Base-by-base conservation (phyloP, 495 filamentous ascomycete genomes). In the Lineolata rhizophorae region DNA sequence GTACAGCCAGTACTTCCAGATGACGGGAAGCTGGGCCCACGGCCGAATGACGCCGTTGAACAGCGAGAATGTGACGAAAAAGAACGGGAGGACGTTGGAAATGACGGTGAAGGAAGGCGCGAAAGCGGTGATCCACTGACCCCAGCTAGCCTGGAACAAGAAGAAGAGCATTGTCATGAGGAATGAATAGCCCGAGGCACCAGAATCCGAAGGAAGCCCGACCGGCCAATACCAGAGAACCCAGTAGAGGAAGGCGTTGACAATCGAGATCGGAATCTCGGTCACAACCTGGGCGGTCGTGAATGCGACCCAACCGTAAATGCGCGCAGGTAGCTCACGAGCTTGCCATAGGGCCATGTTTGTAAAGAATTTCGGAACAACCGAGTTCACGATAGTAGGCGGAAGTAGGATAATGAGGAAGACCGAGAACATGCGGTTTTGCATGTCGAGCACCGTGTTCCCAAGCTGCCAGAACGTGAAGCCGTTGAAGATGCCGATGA, bases 391-490 rank as follows among this genome's bases (percentile, higher is more conserved):
- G 40, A 61, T 50, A 1, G 72, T 73, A 1, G 77, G 69, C 0
- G 77, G 72, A 38, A 87, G 65, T 22, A 77, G 61, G 32, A 84
- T 54, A 43, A 87, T 72, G 21, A 80, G 37, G 60, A 84, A 87
- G 33, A 50, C 46, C 0, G 72, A 71, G 61, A 87, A 85, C 63
- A 90, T 70, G 38, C 73, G 65, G 51, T 79, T 67, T 51, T 90
- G 75, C 56, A 92, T 68, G 38, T 76, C 73, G 20, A 62, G 56
- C 2, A 77, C 52, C 1, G 61, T 64, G 45, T 70, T 55, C 10
- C 73, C 72, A 5, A 85, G 59, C 42, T 70, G 59, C 56, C 65
- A 87, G 56, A 87, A 91, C 11, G 82, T 84, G 48, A 90, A 87
- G n/a, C 48, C 52, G 32, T 53, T 52, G 44, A 49, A 62, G 44